These are phyloP conservation scores for Rhizophora apiculata DNA, from an alignment of 345 rosid genomes.

Conservation along the genomic window DNA sequence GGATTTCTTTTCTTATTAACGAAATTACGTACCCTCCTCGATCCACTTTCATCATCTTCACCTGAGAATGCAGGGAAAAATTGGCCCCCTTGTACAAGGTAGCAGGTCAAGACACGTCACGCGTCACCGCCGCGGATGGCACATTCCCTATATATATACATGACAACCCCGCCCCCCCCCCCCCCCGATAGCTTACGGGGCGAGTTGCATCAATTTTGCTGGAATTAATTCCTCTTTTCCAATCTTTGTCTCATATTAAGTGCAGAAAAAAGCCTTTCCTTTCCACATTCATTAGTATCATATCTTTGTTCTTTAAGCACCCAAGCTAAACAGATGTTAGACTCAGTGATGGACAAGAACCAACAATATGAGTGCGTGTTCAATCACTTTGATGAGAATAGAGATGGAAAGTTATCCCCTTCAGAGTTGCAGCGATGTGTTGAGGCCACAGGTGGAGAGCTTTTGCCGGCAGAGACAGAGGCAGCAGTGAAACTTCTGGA, in stretches of 20 bases:
- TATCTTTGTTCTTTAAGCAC: not conserved
- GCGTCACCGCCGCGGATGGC: not conserved
- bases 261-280: too few relatives aligned
- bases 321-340: not conserved
- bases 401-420: slow-evolving; percentile 25
- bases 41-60: too few relatives aligned
- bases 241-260: too few relatives aligned
- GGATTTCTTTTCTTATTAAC: too few relatives aligned
- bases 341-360: not conserved
- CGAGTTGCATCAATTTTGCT: too few relatives aligned
- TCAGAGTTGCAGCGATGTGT: slow-evolving; percentile 19
- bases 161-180: too few relatives aligned
- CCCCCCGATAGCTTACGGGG: too few relatives aligned
- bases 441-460: slow-evolving; percentile 10
- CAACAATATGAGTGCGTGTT: slow-evolving; percentile 20
- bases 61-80: too few relatives aligned
- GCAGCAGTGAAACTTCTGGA: slow-evolving; percentile 15
- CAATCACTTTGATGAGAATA: slow-evolving; percentile 21
- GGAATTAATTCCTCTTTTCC: too few relatives aligned
- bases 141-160: not conserved
- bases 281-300: not conserved
- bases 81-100: not conserved
- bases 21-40: too few relatives aligned
- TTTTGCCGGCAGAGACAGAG: slow-evolving; percentile 21
- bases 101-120: not conserved